Evolutionary conservation across 306 rosid genomes (phyloP).

Genomic region (Cicer yamashitae): DNA sequence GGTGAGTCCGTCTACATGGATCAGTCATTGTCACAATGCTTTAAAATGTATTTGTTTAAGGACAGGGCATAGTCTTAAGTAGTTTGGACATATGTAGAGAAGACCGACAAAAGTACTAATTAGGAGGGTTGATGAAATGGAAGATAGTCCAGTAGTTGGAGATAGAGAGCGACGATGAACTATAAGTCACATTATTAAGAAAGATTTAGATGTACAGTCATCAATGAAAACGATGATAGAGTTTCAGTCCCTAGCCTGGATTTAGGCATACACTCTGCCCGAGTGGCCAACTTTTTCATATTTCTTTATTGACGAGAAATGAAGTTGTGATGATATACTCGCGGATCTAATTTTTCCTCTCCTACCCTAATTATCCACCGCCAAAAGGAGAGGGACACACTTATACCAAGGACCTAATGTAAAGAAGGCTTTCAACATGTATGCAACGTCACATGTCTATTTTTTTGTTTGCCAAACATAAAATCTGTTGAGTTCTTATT

Average conservation of each 20-base stretch:
- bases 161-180: not conserved
- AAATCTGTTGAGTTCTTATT: conserved; percentile 30
- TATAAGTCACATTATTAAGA: not conserved
- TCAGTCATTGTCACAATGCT: not conserved
- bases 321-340: not conserved
- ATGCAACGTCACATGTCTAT: not conserved
- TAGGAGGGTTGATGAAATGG: not conserved
- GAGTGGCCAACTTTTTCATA: not conserved
- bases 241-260: not conserved
- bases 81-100: not conserved
- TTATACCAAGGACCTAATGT: not conserved
- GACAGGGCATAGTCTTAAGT: not conserved
- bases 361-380: conserved; percentile 14
- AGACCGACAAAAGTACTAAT: not conserved
- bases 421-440: conserved; percentile 24
- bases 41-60: not conserved
- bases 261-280: conserved; percentile 16
- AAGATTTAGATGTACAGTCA: not conserved
- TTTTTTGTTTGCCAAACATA: conserved; percentile 1
- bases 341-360: conserved; percentile 12
- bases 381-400: not conserved
- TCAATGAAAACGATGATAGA: not conserved
- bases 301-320: conserved; percentile 15
- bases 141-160: conserved; percentile 1
- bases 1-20: not conserved